Base-by-base conservation (phyloP, 2,329 filamentous ascomycete species). In the Triangularia verruculosa region DNA sequence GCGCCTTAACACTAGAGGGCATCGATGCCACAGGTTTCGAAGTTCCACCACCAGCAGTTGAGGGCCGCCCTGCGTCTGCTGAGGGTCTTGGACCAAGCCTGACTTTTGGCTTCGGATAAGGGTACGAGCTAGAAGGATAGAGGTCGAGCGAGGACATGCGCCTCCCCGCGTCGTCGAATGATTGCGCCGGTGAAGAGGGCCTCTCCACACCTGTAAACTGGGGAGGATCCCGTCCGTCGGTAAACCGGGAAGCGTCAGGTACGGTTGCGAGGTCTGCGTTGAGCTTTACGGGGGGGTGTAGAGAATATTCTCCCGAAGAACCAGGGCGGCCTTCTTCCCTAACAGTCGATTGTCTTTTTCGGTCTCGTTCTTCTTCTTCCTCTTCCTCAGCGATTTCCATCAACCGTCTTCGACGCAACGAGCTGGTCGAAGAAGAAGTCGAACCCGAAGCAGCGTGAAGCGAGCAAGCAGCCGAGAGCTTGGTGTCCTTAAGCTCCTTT, bases 311-410 rank as follows among this genome's bases (percentile, higher is more conserved):
- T 34, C 72, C 69, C 25, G 74, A 67, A 4, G 71, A 34, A n/a
- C 56, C 62, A 5, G 70, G 63, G 59, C 70, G 62, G 56, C 77
- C 75, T 70, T 84, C 77, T 72, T 83, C 80, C 20, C 78, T 77
- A 6, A 82, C 79, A 7, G 83, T 76, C 1, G 83, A 87, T 71
- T 88, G 82, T 61, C 86, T 80, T 71, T 87, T 89, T 51, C 78
- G 78, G 27, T 86, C 80, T 67, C 85, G 77, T 64, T 83, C 79
- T 64, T 80, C 78, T 52, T 89, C 86, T 71, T 96, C 93, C 73
- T 96, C 92, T 61, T 89, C 91, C 77, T 98, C 95, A n/a, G 90
- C 88, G 74, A 98, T 97, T 78, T 96, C 94, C 79, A 94, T 89
- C 70, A 98, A 80, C 69, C 91, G 88, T 71, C 89, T 86, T 72